Percentiles rank a stretch among this genome's conserved stretches.
These are phyloP conservation scores for Begonia fuchsioides DNA, from an alignment of 306 rosid genomes.

Conservation along the genomic window DNA sequence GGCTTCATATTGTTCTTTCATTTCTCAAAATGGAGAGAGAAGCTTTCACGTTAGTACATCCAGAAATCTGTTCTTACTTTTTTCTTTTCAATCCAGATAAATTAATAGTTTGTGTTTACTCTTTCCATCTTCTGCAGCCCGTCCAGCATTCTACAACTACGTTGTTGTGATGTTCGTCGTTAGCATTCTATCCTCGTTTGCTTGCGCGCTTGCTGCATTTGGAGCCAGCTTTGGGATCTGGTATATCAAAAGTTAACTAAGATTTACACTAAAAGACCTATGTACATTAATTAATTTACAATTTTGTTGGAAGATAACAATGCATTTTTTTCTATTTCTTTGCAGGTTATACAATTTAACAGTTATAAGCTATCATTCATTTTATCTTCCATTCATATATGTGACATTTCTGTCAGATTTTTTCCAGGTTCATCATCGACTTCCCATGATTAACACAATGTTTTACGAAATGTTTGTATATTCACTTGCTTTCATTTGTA, in stretches of 20 bases:
- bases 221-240: slow-evolving; percentile 47
- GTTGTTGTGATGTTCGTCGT: slow-evolving; percentile 39
- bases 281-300: slow-evolving; percentile 1
- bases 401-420: slow-evolving; percentile 53
- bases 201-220: slow-evolving; percentile 41
- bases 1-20: slow-evolving; percentile 66
- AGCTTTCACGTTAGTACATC: slow-evolving; percentile 52
- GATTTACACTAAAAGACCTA: not conserved
- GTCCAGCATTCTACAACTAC: slow-evolving; percentile 56
- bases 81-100: not conserved
- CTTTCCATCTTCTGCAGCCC: slow-evolving; percentile 38
- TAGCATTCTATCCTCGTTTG: slow-evolving; percentile 27
- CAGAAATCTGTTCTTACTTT: not conserved
- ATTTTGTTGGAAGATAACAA: not conserved
- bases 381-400: slow-evolving; percentile 59
- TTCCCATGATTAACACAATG: not conserved
- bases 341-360: slow-evolving; percentile 59
- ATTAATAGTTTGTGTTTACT: slow-evolving; percentile 9
- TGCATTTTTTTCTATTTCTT: slow-evolving; percentile 5
- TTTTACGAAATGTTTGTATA: not conserved
- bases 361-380: slow-evolving; percentile 42
- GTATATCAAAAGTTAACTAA: slow-evolving; percentile 19
- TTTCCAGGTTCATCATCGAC: slow-evolving; percentile 35
- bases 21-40: slow-evolving; percentile 65
- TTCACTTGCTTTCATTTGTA: slow-evolving; percentile 10